A percentile compares a stretch with the other conserved stretches of the same genome.
phyloP scores from a whole-genome alignment of 2,329 filamentous ascomycete species.

The Cladosporium colombiae region DNA sequence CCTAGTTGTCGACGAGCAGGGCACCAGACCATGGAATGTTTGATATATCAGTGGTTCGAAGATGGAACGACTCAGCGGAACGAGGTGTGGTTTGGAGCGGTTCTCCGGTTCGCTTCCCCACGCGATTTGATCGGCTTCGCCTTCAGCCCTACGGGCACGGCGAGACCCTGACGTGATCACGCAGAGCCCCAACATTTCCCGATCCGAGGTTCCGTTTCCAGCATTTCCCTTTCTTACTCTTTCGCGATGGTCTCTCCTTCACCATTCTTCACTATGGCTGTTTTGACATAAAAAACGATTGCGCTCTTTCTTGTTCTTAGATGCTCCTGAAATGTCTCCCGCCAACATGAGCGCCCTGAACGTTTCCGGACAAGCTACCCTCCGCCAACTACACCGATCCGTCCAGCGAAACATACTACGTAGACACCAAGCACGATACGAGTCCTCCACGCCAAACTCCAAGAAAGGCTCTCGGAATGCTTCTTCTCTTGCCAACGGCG shows the following conservation, averaged over 20 bases:
- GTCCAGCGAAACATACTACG: slow-evolving; percentile 36
- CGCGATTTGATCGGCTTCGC: neutral
- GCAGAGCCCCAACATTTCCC: slow-evolving; percentile 9
- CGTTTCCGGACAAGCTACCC: slow-evolving; percentile 32
- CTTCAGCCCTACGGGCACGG: slow-evolving; percentile 5
- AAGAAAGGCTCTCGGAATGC: slow-evolving; percentile 22
- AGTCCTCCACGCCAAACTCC: slow-evolving; percentile 26
- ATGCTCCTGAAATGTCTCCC: neutral
- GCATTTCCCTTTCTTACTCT: slow-evolving; percentile 3
- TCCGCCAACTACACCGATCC: slow-evolving; percentile 36
- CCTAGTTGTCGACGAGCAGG: neutral
- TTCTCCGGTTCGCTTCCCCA: neutral
- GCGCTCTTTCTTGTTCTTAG: neutral
- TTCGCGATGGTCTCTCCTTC: slow-evolving; percentile 4
- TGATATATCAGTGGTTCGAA: neutral
- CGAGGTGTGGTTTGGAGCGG: neutral
- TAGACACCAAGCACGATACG: slow-evolving; percentile 30
- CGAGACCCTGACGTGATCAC: slow-evolving; percentile 19
- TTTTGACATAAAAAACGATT: neutral
- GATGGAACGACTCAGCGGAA: neutral
- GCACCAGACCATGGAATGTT: neutral
- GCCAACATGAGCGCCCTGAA: slow-evolving; percentile 31
- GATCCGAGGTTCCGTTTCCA: slow-evolving; percentile 12
- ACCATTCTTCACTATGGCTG: slow-evolving; percentile 20
- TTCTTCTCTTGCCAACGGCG: slow-evolving; percentile 18